Evolutionary conservation across 768 basidiomycete species (phyloP).

Genomic region (Lentinula detonsa): DNA sequence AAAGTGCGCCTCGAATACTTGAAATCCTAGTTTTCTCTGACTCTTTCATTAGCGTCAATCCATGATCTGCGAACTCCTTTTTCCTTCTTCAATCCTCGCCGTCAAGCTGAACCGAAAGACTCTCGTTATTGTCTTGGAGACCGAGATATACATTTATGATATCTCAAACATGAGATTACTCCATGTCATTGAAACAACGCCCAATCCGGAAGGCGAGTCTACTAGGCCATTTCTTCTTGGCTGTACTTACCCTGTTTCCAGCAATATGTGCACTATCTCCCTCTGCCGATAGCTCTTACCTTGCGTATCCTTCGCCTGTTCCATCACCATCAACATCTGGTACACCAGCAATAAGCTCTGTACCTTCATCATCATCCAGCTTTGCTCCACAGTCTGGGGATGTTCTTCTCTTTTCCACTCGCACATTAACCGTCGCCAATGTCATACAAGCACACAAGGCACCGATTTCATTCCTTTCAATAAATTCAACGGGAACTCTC

Average conservation of each 20-base stretch:
- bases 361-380: conserved; percentile 31
- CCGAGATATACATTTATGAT: conserved; percentile 99
- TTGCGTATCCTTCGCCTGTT: conserved; percentile 94
- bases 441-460: conserved; percentile 97
- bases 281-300: conserved; percentile 86
- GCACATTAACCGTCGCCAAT: conserved; percentile 86
- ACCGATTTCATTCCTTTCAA: conserved; percentile 79
- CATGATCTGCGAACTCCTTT: conserved; percentile 97
- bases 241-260: conserved; percentile 22
- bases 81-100: conserved; percentile 94
- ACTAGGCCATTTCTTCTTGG: neutral
- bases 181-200: conserved; percentile 95
- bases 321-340: conserved; percentile 66
- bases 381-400: conserved; percentile 61
- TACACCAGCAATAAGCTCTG: conserved; percentile 17
- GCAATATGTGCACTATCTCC: conserved; percentile 95
- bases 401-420: conserved; percentile 92
- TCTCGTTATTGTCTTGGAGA: conserved; percentile 91
- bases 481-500: conserved; percentile 83
- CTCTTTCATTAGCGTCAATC: conserved; percentile 70
- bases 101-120: conserved; percentile 98
- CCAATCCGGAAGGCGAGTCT: conserved; percentile 84
- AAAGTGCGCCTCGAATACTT: conserved; percentile 52
- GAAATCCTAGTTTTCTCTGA: conserved; percentile 4
- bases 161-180: conserved; percentile 97